phyloP scores from a whole-genome alignment of 805 yeast species.

The Teunomyces kruisii region DNA sequence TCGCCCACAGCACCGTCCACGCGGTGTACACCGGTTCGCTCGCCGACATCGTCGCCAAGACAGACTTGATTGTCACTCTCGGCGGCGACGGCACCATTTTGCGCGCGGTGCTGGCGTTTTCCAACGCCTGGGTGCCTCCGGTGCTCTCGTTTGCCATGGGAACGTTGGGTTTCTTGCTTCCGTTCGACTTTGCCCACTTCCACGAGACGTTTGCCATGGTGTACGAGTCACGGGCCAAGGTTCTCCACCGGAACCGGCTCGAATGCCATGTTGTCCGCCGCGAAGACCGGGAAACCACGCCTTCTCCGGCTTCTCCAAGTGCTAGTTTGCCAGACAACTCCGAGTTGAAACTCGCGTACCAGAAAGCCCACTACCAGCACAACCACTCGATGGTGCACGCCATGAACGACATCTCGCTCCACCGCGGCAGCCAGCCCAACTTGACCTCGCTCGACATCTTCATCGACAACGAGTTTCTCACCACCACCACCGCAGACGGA shows the following conservation, averaged over 20 bases:
- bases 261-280: slow-evolving; percentile 63
- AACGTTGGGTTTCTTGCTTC: slow-evolving; percentile 83
- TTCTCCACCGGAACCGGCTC: slow-evolving; percentile 72
- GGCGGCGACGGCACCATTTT: slow-evolving; percentile 98
- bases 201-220: slow-evolving; percentile 62
- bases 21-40: slow-evolving; percentile 56
- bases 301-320: too few relatives aligned
- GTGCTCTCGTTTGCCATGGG: slow-evolving; percentile 87
- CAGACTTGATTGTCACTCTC: slow-evolving; percentile 79
- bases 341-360: slow-evolving; percentile 10
- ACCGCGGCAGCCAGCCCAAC: slow-evolving; percentile 86
- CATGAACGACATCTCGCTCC: slow-evolving; percentile 88
- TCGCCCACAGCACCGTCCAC: slow-evolving; percentile 2
- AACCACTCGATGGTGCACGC: slow-evolving; percentile 57
- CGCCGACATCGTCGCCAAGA: slow-evolving; percentile 56
- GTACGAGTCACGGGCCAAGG: slow-evolving; percentile 65
- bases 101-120: slow-evolving; percentile 77
- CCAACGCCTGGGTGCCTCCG: slow-evolving; percentile 78
- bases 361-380: slow-evolving; percentile 10
- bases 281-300: slow-evolving; percentile 14
- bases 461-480: slow-evolving; percentile 79
- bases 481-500: slow-evolving; percentile 93
- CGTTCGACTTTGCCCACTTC: slow-evolving; percentile 73
- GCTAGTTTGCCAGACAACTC: too few relatives aligned
- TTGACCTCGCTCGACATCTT: slow-evolving; percentile 80